Evolutionary conservation across 805 yeast species (phyloP), one percentile per base, ranked within the genome.

Genomic region (Ogataea minuta): DNA sequence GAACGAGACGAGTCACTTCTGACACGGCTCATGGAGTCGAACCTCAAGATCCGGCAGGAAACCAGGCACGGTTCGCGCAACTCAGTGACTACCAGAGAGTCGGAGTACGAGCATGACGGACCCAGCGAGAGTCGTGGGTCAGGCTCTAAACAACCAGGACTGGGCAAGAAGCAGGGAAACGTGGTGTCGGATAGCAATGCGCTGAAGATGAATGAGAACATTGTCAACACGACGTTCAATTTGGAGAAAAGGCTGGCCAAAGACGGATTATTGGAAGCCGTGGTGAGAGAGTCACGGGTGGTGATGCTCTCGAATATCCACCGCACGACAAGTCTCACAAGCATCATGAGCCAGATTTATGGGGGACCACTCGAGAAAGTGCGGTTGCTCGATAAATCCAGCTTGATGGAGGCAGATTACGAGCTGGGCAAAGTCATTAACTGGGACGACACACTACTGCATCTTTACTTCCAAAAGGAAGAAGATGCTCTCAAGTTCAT

Each of bases 321-420:
- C 7, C 42, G 51, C 0, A 51, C 56, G 20, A 67, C 75, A 7
- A 78, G 82, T 7, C 46, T 79, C 7, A 66, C 66, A 15, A 65
- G 76, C 26, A 60, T 83, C 8, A 48, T 84, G 13, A 54, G 76
- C 1, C 83, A 77, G 37, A 63, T 82, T 0, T 65, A 70, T 48
- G 90, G 93, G 2, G 95, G 95, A 0, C 84, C 87, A 0, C 59
- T 84, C 34, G 86, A 81, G 45, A 70, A 68, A 35, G 50, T 81
- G 4, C 63, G 58, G 10, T 49, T 66, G 20, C 36, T 52, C 13
- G 46, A 44, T 21, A 50, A 38, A 16, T 54, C 51, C n/a, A 48
- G 44, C 13, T 32, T 44, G 33, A 45, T 30, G 14, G 45, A 38
- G 17, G 23, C 36, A 8, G 35, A 15, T 4, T 28, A 41, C 36